Evolutionary conservation across 1,139 yeast genomes (phyloP).

Genomic region (Geotrichum macrosporum): DNA sequence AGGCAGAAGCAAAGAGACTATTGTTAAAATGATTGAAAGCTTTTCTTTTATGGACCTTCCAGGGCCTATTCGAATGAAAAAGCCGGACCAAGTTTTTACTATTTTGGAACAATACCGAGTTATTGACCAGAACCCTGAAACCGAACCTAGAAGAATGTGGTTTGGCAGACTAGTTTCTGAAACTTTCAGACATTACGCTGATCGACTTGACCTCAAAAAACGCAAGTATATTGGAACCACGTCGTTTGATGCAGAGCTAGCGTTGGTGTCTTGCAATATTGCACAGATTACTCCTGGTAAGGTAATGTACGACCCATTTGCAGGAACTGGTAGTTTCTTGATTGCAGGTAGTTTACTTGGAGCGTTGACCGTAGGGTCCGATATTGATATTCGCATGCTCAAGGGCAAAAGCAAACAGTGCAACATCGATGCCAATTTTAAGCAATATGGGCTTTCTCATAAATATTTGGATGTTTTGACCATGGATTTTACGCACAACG

Average conservation of each 20-base stretch:
- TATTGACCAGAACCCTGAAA: slow-evolving; percentile 49
- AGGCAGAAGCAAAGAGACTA: slow-evolving; percentile 51
- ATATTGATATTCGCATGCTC: slow-evolving; percentile 81
- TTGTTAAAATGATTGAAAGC: slow-evolving; percentile 61
- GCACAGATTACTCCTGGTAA: slow-evolving; percentile 67
- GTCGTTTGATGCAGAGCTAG: slow-evolving; percentile 76
- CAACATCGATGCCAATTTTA: slow-evolving; percentile 62
- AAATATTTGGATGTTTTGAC: slow-evolving; percentile 71
- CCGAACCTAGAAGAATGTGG: slow-evolving; percentile 55
- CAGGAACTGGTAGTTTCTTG: slow-evolving; percentile 93
- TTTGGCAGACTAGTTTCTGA: slow-evolving; percentile 71
- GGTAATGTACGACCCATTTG: slow-evolving; percentile 87
- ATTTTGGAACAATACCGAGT: slow-evolving; percentile 67
- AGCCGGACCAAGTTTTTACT: slow-evolving; percentile 68
- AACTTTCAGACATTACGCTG: slow-evolving; percentile 68
- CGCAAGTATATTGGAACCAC: slow-evolving; percentile 93
- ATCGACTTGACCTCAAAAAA: slow-evolving; percentile 72
- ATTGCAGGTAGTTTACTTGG: slow-evolving; percentile 88
- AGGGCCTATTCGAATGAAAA: slow-evolving; percentile 75
- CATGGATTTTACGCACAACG: slow-evolving; percentile 93
- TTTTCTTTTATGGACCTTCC: slow-evolving; percentile 66
- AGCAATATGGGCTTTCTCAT: slow-evolving; percentile 59
- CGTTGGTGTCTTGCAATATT: slow-evolving; percentile 79
- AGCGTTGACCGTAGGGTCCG: slow-evolving; percentile 79
- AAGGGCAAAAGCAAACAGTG: slow-evolving; percentile 58